These are phyloP conservation scores for Begonia fuchsioides DNA, from an alignment of 306 rosid genomes.

Conservation along the genomic window DNA sequence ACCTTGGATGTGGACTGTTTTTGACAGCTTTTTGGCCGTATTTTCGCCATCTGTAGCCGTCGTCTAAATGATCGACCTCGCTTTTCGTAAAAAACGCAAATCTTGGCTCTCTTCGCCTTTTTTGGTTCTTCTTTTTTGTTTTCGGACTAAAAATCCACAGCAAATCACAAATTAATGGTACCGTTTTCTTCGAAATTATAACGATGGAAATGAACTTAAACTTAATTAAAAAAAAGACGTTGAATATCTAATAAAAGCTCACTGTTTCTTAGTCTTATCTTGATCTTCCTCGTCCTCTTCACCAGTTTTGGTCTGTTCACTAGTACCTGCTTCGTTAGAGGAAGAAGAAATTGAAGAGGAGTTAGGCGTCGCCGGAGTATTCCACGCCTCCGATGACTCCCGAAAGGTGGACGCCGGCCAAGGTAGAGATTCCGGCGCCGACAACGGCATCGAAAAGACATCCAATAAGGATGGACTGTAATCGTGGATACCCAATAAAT, in stretches of 20 bases:
- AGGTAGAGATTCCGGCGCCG: constrained; percentile 6
- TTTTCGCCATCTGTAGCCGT: no score
- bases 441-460: constrained; percentile 14
- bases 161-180: neutral
- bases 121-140: constrained; percentile 63
- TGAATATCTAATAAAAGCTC: constrained; percentile 9
- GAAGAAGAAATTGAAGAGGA: constrained; percentile 60
- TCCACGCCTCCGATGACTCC: constrained; percentile 52
- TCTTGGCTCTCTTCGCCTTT: constrained; percentile 54
- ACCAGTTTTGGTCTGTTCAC: constrained; percentile 8
- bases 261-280: constrained; percentile 56
- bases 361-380: no score
- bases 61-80: no score
- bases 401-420: constrained; percentile 31
- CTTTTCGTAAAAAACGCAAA: constrained; percentile 80
- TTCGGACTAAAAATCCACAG: constrained; percentile 35
- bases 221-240: neutral
- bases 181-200: neutral
- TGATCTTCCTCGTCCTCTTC: constrained; percentile 25
- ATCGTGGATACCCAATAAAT: constrained; percentile 20
- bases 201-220: neutral
- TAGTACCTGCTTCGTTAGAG: constrained; percentile 32
- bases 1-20: no score
- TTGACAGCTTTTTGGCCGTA: no score
- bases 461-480: constrained; percentile 28